Base-by-base conservation (phyloP, 139 green algal species). In the Chlamydomonas incerta region DNA sequence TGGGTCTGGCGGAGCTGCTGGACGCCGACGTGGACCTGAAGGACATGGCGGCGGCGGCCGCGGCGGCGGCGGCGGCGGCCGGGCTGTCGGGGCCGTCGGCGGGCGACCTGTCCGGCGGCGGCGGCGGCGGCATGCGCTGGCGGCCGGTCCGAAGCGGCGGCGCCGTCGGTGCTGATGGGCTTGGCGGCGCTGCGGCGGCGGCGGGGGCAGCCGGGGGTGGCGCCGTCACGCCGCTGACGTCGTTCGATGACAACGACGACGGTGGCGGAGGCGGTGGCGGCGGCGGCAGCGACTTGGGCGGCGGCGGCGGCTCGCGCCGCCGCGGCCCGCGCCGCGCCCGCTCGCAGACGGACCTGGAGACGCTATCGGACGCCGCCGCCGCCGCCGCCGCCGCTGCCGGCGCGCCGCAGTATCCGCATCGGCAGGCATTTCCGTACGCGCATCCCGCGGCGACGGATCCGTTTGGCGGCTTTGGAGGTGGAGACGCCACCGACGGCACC, bases 1-100 rank as follows among this genome's bases (percentile, higher is more conserved):
- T 46, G 18, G 74, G 66, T 1, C 66, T 88, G 74, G 74, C 84
- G 21, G 74, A 80, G 29, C 74, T 88, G 52, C 67, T 88, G 28
- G 84, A 88, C 34, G 74, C 47, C 9, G 84, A 83, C 55, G 46
- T 70, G 13, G 70, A 83, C 46, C 31, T 83, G 41, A 50, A 46
- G 21, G 77, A 74, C n/a, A 65, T 72, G 37, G 60, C 62, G 29
- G 62, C 41, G 41, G 77, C 77, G 35, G 46, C 62, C 41, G 63
- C 63, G 29, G 77, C 41, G n/a, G 68, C 15, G 15, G 20, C 26
- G 52, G 11, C 70, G 15, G 20, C 26, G 52, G 11, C 70, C 26
- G 70, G 10, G 68, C 24, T 17, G 60, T 18, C 24, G 20, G 28
- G 21, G 20, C 20, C 20, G 8, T 62, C 20, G 17, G 55, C 29